Evolutionary conservation across 768 basidiomycete genomes (phyloP).

Genomic region (Leucocoprinus leucothites): DNA sequence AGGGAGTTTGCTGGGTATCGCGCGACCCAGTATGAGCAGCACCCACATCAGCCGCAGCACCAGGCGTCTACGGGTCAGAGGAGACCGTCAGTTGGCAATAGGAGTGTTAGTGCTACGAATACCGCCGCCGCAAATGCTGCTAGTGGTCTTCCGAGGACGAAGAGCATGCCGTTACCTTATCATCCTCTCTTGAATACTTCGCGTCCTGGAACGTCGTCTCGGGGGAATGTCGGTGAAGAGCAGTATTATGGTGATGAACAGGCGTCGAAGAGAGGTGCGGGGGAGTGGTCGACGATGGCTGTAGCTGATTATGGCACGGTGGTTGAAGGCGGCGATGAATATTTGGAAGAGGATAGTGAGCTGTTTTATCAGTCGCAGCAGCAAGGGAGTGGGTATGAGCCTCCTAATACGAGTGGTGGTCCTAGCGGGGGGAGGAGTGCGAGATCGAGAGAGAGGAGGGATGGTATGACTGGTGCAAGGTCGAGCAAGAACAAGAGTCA

Average conservation of each 20-base stretch:
- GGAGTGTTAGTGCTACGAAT: no score
- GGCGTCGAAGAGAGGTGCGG: background rate
- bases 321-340: slow-evolving; percentile 5
- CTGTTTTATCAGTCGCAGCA: slow-evolving; percentile 16
- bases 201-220: background rate
- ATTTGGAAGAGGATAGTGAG: slow-evolving; percentile 15
- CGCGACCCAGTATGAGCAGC: background rate
- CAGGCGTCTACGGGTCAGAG: no score
- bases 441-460: slow-evolving; percentile 19
- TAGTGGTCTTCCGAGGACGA: slow-evolving; percentile 36
- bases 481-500: background rate
- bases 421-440: background rate
- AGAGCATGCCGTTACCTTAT: slow-evolving; percentile 45
- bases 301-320: no score
- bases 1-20: slow-evolving; percentile 13
- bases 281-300: slow-evolving; percentile 11
- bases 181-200: background rate
- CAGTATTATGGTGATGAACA: background rate
- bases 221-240: background rate
- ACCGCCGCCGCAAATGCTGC: no score
- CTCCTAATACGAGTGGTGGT: slow-evolving; percentile 14
- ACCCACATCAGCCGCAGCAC: slow-evolving; percentile 13
- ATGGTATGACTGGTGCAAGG: slow-evolving; percentile 12
- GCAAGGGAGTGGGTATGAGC: slow-evolving; percentile 1
- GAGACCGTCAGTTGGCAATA: no score